A percentile compares a stretch with the other conserved stretches of the same genome.
Conservation (phyloP, 2,329 filamentous ascomycete genomes). For the Blastomyces emzantsi region DNA sequence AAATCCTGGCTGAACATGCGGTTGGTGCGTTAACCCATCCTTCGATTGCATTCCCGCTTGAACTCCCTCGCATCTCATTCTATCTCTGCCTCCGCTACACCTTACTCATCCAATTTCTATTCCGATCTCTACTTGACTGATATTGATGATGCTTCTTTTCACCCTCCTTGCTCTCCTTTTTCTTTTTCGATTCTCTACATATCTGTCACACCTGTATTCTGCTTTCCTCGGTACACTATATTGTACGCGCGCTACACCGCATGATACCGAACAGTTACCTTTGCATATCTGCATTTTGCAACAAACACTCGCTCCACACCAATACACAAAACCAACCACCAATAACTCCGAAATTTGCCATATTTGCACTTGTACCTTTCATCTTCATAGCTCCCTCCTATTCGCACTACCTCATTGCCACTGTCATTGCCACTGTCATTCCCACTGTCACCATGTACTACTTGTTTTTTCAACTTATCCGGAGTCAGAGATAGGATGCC, state of each 20-base stretch:
- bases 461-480: background rate
- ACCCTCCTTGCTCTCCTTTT: background rate
- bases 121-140: background rate
- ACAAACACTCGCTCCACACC: background rate
- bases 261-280: background rate
- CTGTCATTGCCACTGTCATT: background rate
- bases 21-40: background rate
- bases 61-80: background rate
- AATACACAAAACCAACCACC: background rate
- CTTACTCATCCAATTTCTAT: background rate
- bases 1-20: background rate
- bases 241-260: background rate
- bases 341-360: background rate
- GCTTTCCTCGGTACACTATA: background rate
- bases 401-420: background rate
- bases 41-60: background rate
- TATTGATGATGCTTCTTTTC: background rate
- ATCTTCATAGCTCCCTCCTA: background rate
- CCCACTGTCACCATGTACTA: background rate
- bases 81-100: background rate
- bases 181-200: background rate
- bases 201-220: too few species aligned
- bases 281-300: background rate
- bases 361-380: background rate
- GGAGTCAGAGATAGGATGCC: background rate